Evolutionary conservation across 2,329 filamentous ascomycete genomes (phyloP).

Genomic region (Albophoma yamanashiensis): DNA sequence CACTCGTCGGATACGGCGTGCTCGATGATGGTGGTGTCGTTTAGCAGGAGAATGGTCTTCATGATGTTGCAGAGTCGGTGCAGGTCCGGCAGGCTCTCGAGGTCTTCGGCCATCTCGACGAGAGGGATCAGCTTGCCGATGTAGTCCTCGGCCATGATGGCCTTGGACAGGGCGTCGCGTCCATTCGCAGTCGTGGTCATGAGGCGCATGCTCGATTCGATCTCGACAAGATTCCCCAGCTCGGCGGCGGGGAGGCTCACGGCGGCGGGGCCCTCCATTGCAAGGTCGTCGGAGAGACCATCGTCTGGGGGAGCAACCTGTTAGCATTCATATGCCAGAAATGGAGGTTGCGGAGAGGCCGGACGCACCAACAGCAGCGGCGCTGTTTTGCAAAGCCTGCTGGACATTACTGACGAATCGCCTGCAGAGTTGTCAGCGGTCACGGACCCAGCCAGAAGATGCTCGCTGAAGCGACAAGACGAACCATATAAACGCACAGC

Average conservation of each 20-base stretch:
- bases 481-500: slow-evolving; percentile 85
- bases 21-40: slow-evolving; percentile 92
- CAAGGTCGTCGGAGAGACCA: slow-evolving; percentile 73
- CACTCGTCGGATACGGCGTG: slow-evolving; percentile 83
- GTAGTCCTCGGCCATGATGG: slow-evolving; percentile 76
- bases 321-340: background rate
- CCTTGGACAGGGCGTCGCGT: slow-evolving; percentile 79
- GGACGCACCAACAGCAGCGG: background rate
- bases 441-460: background rate
- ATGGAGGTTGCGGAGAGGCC: background rate
- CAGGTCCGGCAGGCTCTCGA: slow-evolving; percentile 77
- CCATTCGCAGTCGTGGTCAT: slow-evolving; percentile 65
- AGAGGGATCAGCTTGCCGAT: slow-evolving; percentile 78
- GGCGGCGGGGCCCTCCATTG: slow-evolving; percentile 60
- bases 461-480: slow-evolving; percentile 5
- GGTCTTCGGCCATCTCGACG: slow-evolving; percentile 80
- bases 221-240: slow-evolving; percentile 71
- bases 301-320: slow-evolving; percentile 47
- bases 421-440: slow-evolving; percentile 38
- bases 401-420: slow-evolving; percentile 86
- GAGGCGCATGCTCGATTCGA: slow-evolving; percentile 73
- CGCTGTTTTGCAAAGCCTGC: slow-evolving; percentile 50
- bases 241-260: slow-evolving; percentile 70
- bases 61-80: slow-evolving; percentile 95
- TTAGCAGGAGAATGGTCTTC: slow-evolving; percentile 90